Base-by-base conservation (phyloP, 768 basidiomycete species). In the Pleurotus tuoliensis region DNA sequence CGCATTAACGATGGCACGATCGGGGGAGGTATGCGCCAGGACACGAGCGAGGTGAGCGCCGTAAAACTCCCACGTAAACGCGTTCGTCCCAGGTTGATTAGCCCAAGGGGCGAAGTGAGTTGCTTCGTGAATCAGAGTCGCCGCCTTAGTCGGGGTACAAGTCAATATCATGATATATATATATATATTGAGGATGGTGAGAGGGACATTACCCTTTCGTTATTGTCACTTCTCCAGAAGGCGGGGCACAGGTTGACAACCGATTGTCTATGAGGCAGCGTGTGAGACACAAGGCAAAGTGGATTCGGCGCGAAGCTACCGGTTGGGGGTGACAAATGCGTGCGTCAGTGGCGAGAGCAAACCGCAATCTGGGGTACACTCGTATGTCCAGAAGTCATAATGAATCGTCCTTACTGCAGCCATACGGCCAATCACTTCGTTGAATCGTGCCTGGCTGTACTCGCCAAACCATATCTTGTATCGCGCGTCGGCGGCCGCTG, bases 401-500 rank as follows among this genome's bases (percentile, higher is more conserved):
- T 50, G 48, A 20, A 16, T 30, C 22, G 20, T 50, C n/a, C 30
- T 25, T 15, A 50, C n/a, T 15, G 48, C 48, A 16, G 48, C 30
- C 15, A 50, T 30, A n/a, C 48, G 48, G n/a, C 22, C 16, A 11
- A 50, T 15, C 15, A 50, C 48, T 20, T 50, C 48, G 27, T 15
- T 20, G 27, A 30, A 37, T 12, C 48, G 48, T 15, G 22, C 20
- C 5, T 27, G 13, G 5, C 5, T 15, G 48, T 25, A 50, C 37
- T 50, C 48, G 24, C 48, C 48, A 20, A 50, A 50, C 48, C 48
- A 50, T 30, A 34, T 50, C 48, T 50, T 50, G 25, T 50, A 50
- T 30, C 48, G 48, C 15, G 27, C 30, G n/a, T 30, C n/a, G 11
- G 48, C 5, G 18, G 27, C 30, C 16, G 20, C n/a, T 16, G 48